These are phyloP conservation scores for Fusarium cicatricum DNA, from an alignment of 2,329 filamentous ascomycete species.

Conservation along the genomic window DNA sequence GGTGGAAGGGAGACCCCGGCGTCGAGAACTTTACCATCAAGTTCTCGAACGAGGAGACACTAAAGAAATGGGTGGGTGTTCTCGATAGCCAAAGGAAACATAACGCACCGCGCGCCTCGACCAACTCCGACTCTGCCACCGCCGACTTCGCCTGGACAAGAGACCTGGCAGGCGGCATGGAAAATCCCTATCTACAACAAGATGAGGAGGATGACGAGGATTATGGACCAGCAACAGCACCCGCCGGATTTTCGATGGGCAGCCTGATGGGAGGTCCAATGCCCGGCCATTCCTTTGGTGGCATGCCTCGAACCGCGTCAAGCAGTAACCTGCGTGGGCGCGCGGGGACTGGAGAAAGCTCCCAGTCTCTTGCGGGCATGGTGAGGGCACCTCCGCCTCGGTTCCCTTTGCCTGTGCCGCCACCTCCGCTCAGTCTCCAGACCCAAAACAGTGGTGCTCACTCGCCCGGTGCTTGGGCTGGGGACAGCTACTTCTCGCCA, in stretches of 20 bases:
- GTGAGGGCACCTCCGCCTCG: conserved; percentile 71
- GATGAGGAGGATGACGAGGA: conserved; percentile 69
- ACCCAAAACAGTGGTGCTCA: conserved; percentile 56
- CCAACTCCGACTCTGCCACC: conserved; percentile 59
- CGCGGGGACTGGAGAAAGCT: conserved; percentile 77
- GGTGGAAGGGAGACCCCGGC: conserved; percentile 96
- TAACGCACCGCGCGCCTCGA: conserved; percentile 59
- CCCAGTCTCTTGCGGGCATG: conserved; percentile 64
- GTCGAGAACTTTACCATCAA: conserved; percentile 97
- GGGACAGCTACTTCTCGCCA: conserved; percentile 96
- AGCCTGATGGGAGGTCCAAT: conserved; percentile 34
- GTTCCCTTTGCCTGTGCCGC: conserved; percentile 71
- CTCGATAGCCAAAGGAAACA: conserved; percentile 79
- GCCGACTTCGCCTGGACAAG: conserved; percentile 85
- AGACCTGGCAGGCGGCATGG: conserved; percentile 69
- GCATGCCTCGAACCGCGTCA: conserved; percentile 60
- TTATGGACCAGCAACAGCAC: conserved; percentile 48
- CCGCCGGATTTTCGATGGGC: conserved; percentile 43
- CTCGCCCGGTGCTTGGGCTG: conserved; percentile 69
- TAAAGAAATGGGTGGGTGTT: conserved; percentile 89
- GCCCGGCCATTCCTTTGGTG: conserved; percentile 36
- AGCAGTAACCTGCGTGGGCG: conserved; percentile 78
- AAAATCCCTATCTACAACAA: conserved; percentile 81
- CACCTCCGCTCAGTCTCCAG: conserved; percentile 73
- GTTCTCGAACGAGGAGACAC: conserved; percentile 88